Evolutionary conservation across 495 filamentous ascomycete species (phyloP), one percentile per base, ranked within the genome.

Genomic region (Amorphotheca resinae): DNA sequence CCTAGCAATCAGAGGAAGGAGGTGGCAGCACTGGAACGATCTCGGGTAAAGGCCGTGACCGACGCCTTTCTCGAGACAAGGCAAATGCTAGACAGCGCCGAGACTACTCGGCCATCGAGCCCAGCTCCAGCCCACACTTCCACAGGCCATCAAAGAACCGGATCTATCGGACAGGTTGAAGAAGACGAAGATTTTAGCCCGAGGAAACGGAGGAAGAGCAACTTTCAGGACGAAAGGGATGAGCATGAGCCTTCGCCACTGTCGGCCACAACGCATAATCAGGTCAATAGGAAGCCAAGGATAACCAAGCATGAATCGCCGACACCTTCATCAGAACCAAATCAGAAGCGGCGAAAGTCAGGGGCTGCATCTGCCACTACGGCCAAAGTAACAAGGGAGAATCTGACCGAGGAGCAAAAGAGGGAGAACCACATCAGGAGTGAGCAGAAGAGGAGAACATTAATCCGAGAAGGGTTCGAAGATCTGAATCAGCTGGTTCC

Each of bases 371-470:
- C 45, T n/a, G 18, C 25, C 31, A 15, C 33, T 14, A 36, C 48
- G 5, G 49, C 48, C 8, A 84, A 79, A 59, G 22, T 64, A 1
- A 57, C 68, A 0, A 73, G 86, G 17, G 80, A 87, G 58, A 89
- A 89, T 51, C 68, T 95, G 21, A 79, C 79, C 0, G 83, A 87
- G 46, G 79, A 82, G 42, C 80, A 94, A 58, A 93, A 91, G 62
- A 67, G 85, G 31, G 77, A 76, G 47, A 93, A 94, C 48, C 87
- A 95, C 58, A 93, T 93, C 51, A 68, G 74, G 38, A 93, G 86
- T 26, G 87, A 95, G 59, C 81, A 91, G 60, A 88, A 87, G 57
- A 75, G 87, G 33, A 72, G 87, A 39, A 79, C 80, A 22, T 62
- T 82, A 16, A 93, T 93, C 52, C 74, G 81, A 52, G 67, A 81